Base-by-base conservation (phyloP, 345 rosid species). In the Eucalyptus curtisii region DNA sequence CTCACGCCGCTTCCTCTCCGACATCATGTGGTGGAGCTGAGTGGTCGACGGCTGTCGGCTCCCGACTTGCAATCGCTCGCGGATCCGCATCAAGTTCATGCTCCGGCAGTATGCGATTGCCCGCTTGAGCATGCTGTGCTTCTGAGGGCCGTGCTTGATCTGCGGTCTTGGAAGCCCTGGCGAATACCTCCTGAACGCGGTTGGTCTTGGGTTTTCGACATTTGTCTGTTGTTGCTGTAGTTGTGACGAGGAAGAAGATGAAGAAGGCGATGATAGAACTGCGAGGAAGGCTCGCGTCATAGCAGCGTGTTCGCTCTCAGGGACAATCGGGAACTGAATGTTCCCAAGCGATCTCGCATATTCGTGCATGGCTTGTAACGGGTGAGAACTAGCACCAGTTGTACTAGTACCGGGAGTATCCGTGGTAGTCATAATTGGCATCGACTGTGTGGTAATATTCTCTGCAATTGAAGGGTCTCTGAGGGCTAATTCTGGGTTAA, bases 1-100 rank as follows among this genome's bases (percentile, higher is more conserved):
- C 90, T 97, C 99, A 2, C 99, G 95, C 88, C 99, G 92, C 91
- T 91, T 96, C 68, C 99, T 90, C 92, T 97, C 99, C 4, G 98
- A 94, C 89, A 97, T 95, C 99, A 95, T 95, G 88, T 97, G 99
- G 81, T 96, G 97, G 89, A 97, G 76, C 88, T 97, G 99, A 61
- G 93, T 94, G 71, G 88, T 89, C 7, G 93, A 52, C 12, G 64
- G 87, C 37, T 94, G 94, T 10, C 94, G 94, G 86, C 59, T 88
- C 17, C 14, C 52, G 2, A 87, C 91, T 12, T 53, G 88, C 82
- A 89, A 86, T 50, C 92, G 91, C 71, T 95, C 94, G 25, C 93
- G 93, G 42, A 81, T 48, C 84, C 93, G 89, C n/a, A 37, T 27
- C 49, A 50, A 40, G 85, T 94, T 91, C 71, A 94, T 88, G 88